Evolutionary conservation across 2,329 filamentous ascomycete species (phyloP).

Genomic region (Metarhizium guizhouense): DNA sequence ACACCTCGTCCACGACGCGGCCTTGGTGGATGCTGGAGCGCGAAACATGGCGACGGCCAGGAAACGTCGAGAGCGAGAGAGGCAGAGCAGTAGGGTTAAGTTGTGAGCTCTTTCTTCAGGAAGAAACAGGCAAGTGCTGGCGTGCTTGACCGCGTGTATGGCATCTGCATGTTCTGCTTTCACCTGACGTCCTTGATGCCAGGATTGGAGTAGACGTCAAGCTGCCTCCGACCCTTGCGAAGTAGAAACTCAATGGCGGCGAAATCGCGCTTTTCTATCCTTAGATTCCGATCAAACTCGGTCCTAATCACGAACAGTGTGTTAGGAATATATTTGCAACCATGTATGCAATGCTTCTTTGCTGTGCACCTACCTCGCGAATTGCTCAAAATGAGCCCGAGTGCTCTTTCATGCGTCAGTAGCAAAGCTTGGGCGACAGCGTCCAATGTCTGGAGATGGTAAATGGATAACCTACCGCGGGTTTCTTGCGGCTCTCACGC

Average conservation of each 20-base stretch:
- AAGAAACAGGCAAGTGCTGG: not conserved
- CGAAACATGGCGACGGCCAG: not conserved
- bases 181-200: conserved; percentile 67
- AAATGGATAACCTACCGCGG: conserved; percentile 40
- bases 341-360: not conserved
- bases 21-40: not conserved
- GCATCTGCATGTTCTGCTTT: conserved; percentile 1
- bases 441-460: not conserved
- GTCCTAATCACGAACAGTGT: conserved; percentile 10
- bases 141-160: not conserved
- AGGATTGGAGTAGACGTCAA: conserved; percentile 73
- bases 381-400: conserved; percentile 49
- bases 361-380: conserved; percentile 45
- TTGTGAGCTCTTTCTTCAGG: not conserved
- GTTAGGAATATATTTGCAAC: not conserved
- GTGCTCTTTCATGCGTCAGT: conserved; percentile 5
- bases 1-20: conserved; percentile 3
- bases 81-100: not conserved
- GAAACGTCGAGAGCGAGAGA: not conserved
- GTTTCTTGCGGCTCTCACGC: conserved; percentile 73
- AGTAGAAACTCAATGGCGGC: conserved; percentile 76
- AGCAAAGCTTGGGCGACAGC: not conserved
- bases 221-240: conserved; percentile 69
- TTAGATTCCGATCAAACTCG: conserved; percentile 66
- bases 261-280: conserved; percentile 76